Percentiles rank a stretch among this genome's conserved stretches.
Conservation (phyloP, 2,329 filamentous ascomycete genomes). For the Aspergillus luchuensis region DNA sequence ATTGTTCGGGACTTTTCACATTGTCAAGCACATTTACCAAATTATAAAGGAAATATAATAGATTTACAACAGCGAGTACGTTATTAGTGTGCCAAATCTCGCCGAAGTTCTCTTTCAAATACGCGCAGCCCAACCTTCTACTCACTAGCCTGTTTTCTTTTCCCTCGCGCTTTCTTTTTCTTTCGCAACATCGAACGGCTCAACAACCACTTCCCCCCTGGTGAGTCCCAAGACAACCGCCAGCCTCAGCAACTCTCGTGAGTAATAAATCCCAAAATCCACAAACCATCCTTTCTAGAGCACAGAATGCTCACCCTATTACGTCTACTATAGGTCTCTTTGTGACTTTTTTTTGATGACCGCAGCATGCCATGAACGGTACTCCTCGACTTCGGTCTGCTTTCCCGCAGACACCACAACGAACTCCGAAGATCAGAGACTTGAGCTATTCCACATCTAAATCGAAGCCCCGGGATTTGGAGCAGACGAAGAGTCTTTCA, state of each 20-base stretch:
- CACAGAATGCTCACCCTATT: not conserved
- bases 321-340: not conserved
- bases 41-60: not conserved
- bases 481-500: conserved; percentile 25
- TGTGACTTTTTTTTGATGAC: conserved; percentile 21
- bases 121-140: not conserved
- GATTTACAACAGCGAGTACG: not conserved
- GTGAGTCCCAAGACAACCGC: not conserved
- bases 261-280: not conserved
- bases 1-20: not conserved
- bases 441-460: conserved; percentile 32
- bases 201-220: not conserved
- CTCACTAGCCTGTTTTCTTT: not conserved
- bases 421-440: conserved; percentile 42
- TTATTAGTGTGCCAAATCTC: not conserved
- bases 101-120: not conserved
- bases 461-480: conserved; percentile 27
- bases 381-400: conserved; percentile 82
- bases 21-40: not conserved
- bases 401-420: conserved; percentile 73
- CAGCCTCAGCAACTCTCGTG: not conserved
- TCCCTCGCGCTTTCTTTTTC: not conserved
- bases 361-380: conserved; percentile 73
- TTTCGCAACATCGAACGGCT: not conserved
- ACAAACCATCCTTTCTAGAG: not conserved